phyloP scores from a whole-genome alignment of 768 basidiomycete genomes.

The Candolleomyces aberdarensis region DNA sequence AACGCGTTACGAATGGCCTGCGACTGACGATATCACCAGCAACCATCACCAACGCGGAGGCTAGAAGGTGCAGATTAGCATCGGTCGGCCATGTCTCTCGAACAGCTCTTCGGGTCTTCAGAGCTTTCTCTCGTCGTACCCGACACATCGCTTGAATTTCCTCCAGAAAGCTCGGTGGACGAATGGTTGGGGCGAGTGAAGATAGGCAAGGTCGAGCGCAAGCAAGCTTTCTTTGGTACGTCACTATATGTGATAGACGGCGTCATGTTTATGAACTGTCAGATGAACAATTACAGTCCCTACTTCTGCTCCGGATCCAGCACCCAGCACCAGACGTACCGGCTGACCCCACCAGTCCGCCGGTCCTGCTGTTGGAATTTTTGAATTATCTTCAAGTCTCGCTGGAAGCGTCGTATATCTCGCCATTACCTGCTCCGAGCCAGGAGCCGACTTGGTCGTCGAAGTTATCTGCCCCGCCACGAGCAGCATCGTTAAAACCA shows the following conservation, averaged over 20 bases:
- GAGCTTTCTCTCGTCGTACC: constrained; percentile 63
- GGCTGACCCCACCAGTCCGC: constrained; percentile 36
- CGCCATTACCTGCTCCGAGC: constrained; percentile 37
- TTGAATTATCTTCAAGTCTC: constrained; percentile 72
- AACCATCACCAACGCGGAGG: no score
- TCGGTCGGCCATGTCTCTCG: constrained; percentile 40
- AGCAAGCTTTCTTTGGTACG: constrained; percentile 75
- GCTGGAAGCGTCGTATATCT: constrained; percentile 79
- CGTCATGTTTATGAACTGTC: constrained; percentile 20
- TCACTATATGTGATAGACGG: constrained; percentile 13
- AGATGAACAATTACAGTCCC: constrained; percentile 56
- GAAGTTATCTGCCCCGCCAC: constrained; percentile 48
- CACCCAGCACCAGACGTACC: constrained; percentile 44
- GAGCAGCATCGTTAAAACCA: constrained; percentile 43
- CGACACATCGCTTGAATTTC: constrained; percentile 60
- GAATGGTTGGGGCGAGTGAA: constrained; percentile 55
- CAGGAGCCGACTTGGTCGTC: constrained; percentile 35
- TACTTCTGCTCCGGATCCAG: constrained; percentile 55
- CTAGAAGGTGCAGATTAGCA: no score
- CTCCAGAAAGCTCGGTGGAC: constrained; percentile 41
- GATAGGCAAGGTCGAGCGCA: constrained; percentile 45
- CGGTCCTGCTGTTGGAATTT: constrained; percentile 52
- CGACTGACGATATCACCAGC: no score
- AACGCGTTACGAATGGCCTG: no score
- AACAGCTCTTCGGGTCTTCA: constrained; percentile 59